Percentiles rank a stretch among this genome's conserved stretches.
Conservation (phyloP, 371 early-diverging fungal species). For the Mortierella sp. region DNA sequence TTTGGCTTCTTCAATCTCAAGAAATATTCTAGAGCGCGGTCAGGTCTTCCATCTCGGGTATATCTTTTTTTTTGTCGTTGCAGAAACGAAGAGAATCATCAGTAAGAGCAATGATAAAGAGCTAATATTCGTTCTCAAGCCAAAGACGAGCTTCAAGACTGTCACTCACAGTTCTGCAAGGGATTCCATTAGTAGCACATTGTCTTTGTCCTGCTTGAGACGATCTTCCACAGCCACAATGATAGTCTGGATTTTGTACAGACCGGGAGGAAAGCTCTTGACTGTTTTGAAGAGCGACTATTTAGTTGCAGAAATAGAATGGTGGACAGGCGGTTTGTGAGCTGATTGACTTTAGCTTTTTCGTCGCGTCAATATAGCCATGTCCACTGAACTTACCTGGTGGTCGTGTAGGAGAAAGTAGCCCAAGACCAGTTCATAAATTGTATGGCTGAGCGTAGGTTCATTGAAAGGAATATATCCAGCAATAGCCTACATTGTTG, state of each 20-base stretch:
- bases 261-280: slow-evolving; percentile 79
- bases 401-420: slow-evolving; percentile 76
- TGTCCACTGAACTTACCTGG: slow-evolving; percentile 55
- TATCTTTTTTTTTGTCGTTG: slow-evolving; percentile 65
- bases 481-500: slow-evolving; percentile 67
- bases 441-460: slow-evolving; percentile 80
- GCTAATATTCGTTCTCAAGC: background rate
- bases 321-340: background rate
- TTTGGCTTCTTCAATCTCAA: slow-evolving; percentile 78
- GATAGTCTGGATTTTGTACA: slow-evolving; percentile 82
- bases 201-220: slow-evolving; percentile 65
- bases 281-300: slow-evolving; percentile 72
- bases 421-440: slow-evolving; percentile 91
- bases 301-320: background rate
- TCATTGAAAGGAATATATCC: slow-evolving; percentile 84
- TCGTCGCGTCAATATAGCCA: no score
- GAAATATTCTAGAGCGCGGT: slow-evolving; percentile 85
- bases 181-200: slow-evolving; percentile 73
- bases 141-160: background rate
- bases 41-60: slow-evolving; percentile 75
- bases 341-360: background rate
- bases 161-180: slow-evolving; percentile 81
- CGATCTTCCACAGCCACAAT: slow-evolving; percentile 83
- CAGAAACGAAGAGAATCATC: no score
- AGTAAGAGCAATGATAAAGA: background rate